A percentile compares a stretch with the other conserved stretches of the same genome.
Evolutionary conservation across 2,329 filamentous ascomycete genomes (phyloP).

Genomic region (Lizonia empirigonia): DNA sequence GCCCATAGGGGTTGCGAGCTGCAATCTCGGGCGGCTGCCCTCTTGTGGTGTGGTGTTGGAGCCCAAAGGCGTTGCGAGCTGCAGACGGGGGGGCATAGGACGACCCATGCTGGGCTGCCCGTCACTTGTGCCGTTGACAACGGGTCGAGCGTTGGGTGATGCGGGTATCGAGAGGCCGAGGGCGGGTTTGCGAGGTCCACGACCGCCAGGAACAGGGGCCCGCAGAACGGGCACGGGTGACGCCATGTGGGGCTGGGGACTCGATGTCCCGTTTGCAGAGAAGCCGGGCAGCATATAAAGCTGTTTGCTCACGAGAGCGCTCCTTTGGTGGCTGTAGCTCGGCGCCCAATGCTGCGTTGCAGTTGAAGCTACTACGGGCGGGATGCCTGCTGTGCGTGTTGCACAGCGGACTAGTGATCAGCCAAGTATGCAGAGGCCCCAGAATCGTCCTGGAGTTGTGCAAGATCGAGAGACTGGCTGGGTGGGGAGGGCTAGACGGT

Average conservation of each 20-base stretch:
- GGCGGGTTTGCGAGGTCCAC: constrained; percentile 70
- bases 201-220: constrained; percentile 75
- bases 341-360: neutral
- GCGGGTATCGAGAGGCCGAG: constrained; percentile 89
- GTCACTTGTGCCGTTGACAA: constrained; percentile 65
- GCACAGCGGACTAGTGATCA: constrained; percentile 16
- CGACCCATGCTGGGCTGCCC: constrained; percentile 49
- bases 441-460: constrained; percentile 12
- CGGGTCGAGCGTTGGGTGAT: constrained; percentile 80
- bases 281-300: constrained; percentile 35
- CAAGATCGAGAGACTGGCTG: constrained; percentile 23
- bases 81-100: constrained; percentile 74
- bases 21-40: constrained; percentile 73
- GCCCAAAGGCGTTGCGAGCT: constrained; percentile 87
- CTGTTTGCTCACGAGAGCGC: neutral
- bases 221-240: constrained; percentile 80
- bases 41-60: constrained; percentile 74
- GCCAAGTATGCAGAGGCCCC: constrained; percentile 7
- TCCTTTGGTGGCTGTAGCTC: neutral
- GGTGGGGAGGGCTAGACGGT: constrained; percentile 24
- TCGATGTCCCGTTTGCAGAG: constrained; percentile 30
- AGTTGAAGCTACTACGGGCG: constrained; percentile 6
- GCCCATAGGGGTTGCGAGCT: constrained; percentile 89
- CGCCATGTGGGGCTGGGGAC: constrained; percentile 63
- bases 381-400: constrained; percentile 9